Base-by-base conservation (phyloP, 352 stramenopile species). In the Globisporangium spiculum region DNA sequence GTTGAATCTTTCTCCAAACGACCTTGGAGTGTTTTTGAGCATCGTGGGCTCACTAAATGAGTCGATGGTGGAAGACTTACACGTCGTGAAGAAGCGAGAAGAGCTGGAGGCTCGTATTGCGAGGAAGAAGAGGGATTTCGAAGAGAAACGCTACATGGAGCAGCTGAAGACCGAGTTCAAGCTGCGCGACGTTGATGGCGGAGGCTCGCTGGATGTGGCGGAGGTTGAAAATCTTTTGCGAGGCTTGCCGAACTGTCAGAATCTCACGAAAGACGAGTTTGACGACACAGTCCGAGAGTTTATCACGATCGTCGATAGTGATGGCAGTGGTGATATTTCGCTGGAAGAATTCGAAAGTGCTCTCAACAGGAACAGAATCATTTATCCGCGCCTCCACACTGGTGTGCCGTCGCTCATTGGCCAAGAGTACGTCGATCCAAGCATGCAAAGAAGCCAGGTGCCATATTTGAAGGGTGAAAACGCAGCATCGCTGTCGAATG, bases 321-420 rank as follows among this genome's bases (percentile, higher is more conserved):
- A 96, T 48, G 73, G 80, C 46, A 95, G 88, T 56, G 88, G 88
- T 22, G 89, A 96, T 63, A 85, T 96, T 26, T 94, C 88, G 5
- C 65, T 94, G 30, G 86, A 95, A 26, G 89, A 96, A 58, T 96
- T 96, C 68, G 80, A 92, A 65, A 80, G 61, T 20, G 82, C 86
- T 2, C 67, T 96, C 34, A 87, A 77, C 44, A 73, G 83, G 24
- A 77, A 93, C 66, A 92, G 88, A 66, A 81, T 88, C 24, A 46
- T 90, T 10, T 96, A 95, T 57, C 66, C 80, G 30, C 77, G 82
- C 0, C 66, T 94, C 1, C 89, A 96, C 63, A 72, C 72, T 9
- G 73, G 77, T 4, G 76, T 90, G 3, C 78, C 94, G 27, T 64
- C 76, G 5, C 80, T 96, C 34, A 96, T 85, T 56, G 89, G 84